Evolutionary conservation across 1,139 yeast species (phyloP), one percentile per base, ranked within the genome.

Genomic region (Pichia sp.): DNA sequence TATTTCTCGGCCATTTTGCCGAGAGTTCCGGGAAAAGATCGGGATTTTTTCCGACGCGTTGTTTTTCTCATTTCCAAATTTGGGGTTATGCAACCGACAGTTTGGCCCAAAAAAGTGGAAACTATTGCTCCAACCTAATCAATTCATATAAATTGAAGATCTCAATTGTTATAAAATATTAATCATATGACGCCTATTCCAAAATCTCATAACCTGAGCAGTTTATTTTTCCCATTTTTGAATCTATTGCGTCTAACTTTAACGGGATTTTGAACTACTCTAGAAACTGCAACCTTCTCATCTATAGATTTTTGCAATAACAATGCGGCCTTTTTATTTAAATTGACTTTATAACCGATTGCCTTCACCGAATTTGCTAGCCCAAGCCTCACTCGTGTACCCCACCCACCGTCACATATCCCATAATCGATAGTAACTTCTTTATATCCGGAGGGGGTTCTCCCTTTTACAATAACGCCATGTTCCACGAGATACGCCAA

Each of bases 371-470:
- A 36, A 36, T 34, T 34, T 5, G 29, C 39, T 23, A 43, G 34
- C n/a, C 46, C 49, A 7, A 43, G 35, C 23, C 36, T 37, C 9
- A 41, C 52, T 29, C 52, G 33, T 27, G 43, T 39, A 3, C 32
- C 29, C 51, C 52, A 49, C 9, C 32, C 38, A 11, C 35, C 41
- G 10, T 39, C 29, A 9, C 38, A 43, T 3, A 49, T 40, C 9
- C 48, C 48, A 37, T 48, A 46, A 36, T 49, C 52, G 26, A 49
- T 35, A 29, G 16, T 37, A 7, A 31, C 33, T 6, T 29, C 9
- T 7, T 29, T 29, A 31, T 29, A 23, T 4, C 16, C 37, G 16
- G 9, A 34, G 27, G 3, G 27, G 27, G 10, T 31, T 8, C 26
- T 6, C 5, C 29, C 27, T 11, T 23, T 27, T 8, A 35, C 8